Conservation (phyloP, 805 yeast genomes). For the Monosporozyma aquatica region DNA sequence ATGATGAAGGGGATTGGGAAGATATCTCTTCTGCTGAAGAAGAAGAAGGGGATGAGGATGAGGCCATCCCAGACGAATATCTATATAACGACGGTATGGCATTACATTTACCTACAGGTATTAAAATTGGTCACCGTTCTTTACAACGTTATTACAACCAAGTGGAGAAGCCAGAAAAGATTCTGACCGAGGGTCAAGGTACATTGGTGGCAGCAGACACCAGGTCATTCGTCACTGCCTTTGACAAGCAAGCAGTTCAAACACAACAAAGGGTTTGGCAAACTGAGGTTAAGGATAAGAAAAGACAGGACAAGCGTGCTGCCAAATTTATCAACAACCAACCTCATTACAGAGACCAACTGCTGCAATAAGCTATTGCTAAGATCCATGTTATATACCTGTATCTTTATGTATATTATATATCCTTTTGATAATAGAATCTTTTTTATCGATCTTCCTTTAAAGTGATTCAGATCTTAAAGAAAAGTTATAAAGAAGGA, state of each 20-base stretch:
- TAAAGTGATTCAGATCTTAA: too few species aligned
- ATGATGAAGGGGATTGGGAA: slow-evolving; percentile 30
- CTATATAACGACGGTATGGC: slow-evolving; percentile 58
- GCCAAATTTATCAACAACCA: slow-evolving; percentile 79
- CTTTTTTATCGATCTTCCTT: neutral
- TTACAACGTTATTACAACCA: slow-evolving; percentile 73
- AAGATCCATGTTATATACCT: neutral
- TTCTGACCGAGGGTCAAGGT: slow-evolving; percentile 66
- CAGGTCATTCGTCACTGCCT: slow-evolving; percentile 36
- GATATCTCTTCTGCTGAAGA: slow-evolving; percentile 25
- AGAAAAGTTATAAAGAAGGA: too few species aligned
- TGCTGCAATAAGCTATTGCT: slow-evolving; percentile 37
- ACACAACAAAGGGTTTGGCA: slow-evolving; percentile 65
- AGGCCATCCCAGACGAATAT: slow-evolving; percentile 33
- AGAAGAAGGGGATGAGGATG: slow-evolving; percentile 25
- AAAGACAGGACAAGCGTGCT: slow-evolving; percentile 45
- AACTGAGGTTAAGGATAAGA: slow-evolving; percentile 44
- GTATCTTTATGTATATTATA: neutral
- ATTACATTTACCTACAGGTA: slow-evolving; percentile 73
- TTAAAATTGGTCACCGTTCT: slow-evolving; percentile 79
- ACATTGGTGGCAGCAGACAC: slow-evolving; percentile 83
- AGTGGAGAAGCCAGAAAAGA: slow-evolving; percentile 49
- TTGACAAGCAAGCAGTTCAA: slow-evolving; percentile 37
- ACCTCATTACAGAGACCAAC: slow-evolving; percentile 77
- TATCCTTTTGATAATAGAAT: neutral